phyloP scores from a whole-genome alignment of 345 rosid species.

The Ailanthus altissimus region DNA sequence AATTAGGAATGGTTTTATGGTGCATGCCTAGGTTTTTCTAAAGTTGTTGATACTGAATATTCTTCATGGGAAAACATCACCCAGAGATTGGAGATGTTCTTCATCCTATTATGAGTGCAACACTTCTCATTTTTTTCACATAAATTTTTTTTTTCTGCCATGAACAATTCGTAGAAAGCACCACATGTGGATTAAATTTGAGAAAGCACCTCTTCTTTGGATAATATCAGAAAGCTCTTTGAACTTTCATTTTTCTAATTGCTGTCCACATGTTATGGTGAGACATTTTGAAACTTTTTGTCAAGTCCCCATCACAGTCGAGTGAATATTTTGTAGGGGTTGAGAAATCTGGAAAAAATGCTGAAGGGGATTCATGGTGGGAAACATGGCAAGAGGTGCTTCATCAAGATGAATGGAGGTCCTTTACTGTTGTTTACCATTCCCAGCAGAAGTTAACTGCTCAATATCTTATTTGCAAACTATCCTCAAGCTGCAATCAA shows the following conservation, averaged over 20 bases:
- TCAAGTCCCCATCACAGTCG: conserved; percentile 9
- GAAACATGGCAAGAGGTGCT: conserved; percentile 99
- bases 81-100: background rate
- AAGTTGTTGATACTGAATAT: background rate
- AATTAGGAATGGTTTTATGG: background rate
- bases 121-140: no score
- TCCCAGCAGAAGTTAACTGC: background rate
- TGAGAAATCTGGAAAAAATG: conserved; percentile 95
- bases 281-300: no score
- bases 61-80: background rate
- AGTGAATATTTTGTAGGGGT: conserved; percentile 60
- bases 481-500: background rate
- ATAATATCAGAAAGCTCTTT: no score
- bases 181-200: no score
- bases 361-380: conserved; percentile 99
- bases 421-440: conserved; percentile 17
- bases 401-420: conserved; percentile 99
- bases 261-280: no score
- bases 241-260: no score
- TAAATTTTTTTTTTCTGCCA: no score
- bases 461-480: conserved; percentile 8
- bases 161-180: no score
- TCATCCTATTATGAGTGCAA: background rate
- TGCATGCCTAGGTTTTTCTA: background rate
- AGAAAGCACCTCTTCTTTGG: no score